Evolutionary conservation across 208 protist species (phyloP).

Genomic region (Acanthamoeba sp.): DNA sequence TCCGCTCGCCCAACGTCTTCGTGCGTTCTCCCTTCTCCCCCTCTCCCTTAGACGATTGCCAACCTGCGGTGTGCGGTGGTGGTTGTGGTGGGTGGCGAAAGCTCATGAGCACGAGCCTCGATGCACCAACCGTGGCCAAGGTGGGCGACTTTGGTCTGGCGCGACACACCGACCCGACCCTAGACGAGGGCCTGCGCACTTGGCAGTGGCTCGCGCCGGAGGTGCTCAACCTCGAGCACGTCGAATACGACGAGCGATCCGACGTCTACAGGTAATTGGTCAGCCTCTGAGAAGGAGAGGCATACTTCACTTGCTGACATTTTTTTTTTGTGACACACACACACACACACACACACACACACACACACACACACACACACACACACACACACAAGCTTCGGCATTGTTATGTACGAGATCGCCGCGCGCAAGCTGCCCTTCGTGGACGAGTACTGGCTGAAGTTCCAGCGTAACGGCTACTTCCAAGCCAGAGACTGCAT

Average conservation of each 20-base stretch:
- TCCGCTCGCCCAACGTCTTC: constrained; percentile 81
- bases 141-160: constrained; percentile 82
- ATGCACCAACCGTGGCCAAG: constrained; percentile 48
- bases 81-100: background rate
- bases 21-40: background rate
- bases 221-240: constrained; percentile 17
- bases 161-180: constrained; percentile 20
- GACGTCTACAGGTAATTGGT: constrained; percentile 43
- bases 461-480: constrained; percentile 61
- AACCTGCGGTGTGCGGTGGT: background rate
- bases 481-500: constrained; percentile 56
- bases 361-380: no score
- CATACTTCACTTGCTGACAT: constrained; percentile 68
- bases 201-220: constrained; percentile 81
- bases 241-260: constrained; percentile 71
- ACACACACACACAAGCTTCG: constrained; percentile 46
- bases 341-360: no score
- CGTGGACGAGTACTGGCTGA: constrained; percentile 64
- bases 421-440: constrained; percentile 30
- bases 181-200: constrained; percentile 17
- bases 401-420: constrained; percentile 68
- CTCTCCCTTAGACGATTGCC: no score
- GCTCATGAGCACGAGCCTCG: constrained; percentile 38
- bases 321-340: no score
- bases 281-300: background rate